Base-by-base conservation (phyloP, 371 early-diverging fungal genomes). In the Batrachochytrium dendrobatidis region DNA sequence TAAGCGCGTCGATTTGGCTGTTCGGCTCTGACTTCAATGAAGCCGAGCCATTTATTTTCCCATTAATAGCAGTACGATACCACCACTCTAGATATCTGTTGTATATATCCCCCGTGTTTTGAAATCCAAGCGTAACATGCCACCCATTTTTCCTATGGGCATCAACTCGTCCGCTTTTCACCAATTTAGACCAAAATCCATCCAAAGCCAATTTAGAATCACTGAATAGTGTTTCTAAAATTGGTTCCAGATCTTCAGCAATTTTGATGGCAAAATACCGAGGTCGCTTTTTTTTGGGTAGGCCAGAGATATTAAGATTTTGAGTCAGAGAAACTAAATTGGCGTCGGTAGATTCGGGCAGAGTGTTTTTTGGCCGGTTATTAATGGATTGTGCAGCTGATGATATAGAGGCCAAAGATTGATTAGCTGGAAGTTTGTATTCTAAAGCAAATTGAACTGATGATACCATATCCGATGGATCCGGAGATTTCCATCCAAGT, bases 41-140 rank as follows among this genome's bases (percentile, higher is more conserved):
- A 3, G 25, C 29, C 46, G 43, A 26, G 22, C 31, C 22, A 15
- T 32, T 60, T 60, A 45, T 31, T 25, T 30, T 26, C 18, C n/a
- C 22, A n/a, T 45, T 51, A 20, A 53, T 7, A 22, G 25, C 34
- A 22, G 20, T 20, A 22, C 29, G 18, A 7, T 29, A 7, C n/a
- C n/a, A n/a, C 10, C 50, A 22, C 20, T 10, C 10, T 29, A 49
- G n/a, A 22, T 25, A 15, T 20, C 50, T 29, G 25, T 49, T 29
- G 50, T n/a, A 49, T 10, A 10, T n/a, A 10, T 49, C 20, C 15
- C 22, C n/a, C 10, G 28, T 22, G 5, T 53, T 26, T 34, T 17
- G 35, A 28, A 58, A 25, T 22, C 39, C 33, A 15, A 63, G 55
- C 34, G 63, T 63, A 29, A 63, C 34, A 34, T 63, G 63, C 58